These are phyloP conservation scores for Paecilomyces niveus DNA, from an alignment of 2,329 filamentous ascomycete genomes.

Conservation along the genomic window DNA sequence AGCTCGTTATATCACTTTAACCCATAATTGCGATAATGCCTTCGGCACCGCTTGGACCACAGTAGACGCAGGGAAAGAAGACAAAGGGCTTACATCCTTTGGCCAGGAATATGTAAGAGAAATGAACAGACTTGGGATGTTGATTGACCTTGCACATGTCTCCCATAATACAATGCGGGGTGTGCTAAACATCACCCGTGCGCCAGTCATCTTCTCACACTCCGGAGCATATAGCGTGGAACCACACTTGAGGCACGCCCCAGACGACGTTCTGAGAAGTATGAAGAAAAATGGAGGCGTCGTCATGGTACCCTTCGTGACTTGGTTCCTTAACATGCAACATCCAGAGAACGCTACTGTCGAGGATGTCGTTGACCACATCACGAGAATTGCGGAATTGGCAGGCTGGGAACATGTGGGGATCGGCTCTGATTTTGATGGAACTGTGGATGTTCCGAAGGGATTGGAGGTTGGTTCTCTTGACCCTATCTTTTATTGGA, in stretches of 20 bases:
- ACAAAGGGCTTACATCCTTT: constrained; percentile 16
- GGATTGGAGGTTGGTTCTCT: constrained; percentile 3
- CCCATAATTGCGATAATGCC: constrained; percentile 21
- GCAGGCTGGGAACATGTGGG: constrained; percentile 8
- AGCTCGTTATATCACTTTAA: constrained; percentile 15
- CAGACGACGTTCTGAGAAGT: constrained; percentile 14
- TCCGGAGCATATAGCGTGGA: constrained; percentile 8
- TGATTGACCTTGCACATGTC: constrained; percentile 21
- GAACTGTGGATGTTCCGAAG: background rate
- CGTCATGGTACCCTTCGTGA: constrained; percentile 17
- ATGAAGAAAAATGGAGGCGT: constrained; percentile 14
- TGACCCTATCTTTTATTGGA: background rate
- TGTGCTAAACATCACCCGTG: constrained; percentile 12
- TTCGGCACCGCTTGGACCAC: constrained; percentile 17
- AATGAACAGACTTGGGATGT: constrained; percentile 22
- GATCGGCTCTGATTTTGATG: constrained; percentile 8
- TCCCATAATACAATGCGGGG: constrained; percentile 17
- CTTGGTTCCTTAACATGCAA: constrained; percentile 10
- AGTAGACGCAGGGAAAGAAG: constrained; percentile 10
- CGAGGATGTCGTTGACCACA: constrained; percentile 25
- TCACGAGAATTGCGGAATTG: constrained; percentile 5
- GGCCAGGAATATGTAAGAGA: constrained; percentile 15
- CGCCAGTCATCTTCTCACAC: constrained; percentile 19
- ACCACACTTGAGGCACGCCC: constrained; percentile 10
- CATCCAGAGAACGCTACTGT: constrained; percentile 20